Evolutionary conservation across 306 rosid genomes (phyloP).

Genomic region (Vachellia pachyceras): DNA sequence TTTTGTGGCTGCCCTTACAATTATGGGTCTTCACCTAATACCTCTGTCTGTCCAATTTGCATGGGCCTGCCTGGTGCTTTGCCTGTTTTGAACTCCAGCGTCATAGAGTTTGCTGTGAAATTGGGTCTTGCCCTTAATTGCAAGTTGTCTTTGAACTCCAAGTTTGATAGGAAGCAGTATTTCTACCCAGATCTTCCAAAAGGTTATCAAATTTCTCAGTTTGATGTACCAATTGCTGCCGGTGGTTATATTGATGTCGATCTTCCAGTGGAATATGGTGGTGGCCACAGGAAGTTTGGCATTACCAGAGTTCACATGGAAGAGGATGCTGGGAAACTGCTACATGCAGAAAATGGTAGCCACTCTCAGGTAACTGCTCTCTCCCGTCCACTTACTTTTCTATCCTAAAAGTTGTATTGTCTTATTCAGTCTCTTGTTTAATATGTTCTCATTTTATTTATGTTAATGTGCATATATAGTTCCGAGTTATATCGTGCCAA

Average conservation of each 20-base stretch:
- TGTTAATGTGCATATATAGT: not conserved
- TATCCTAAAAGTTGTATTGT: not conserved
- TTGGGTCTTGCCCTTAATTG: conserved; percentile 90
- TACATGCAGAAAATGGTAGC: conserved; percentile 83
- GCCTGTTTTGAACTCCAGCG: conserved; percentile 81
- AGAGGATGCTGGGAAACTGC: conserved; percentile 97
- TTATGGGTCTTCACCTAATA: conserved; percentile 82
- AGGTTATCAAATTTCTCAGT: conserved; percentile 97
- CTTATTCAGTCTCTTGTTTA: not conserved
- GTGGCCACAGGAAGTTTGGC: conserved; percentile 90
- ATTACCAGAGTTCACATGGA: conserved; percentile 99
- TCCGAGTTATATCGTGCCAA: not conserved
- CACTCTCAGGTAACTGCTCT: conserved; percentile 66
- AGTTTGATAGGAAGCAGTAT: conserved; percentile 96
- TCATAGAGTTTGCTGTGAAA: conserved; percentile 76
- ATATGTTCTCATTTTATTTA: not conserved
- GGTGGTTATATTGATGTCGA: conserved; percentile 82
- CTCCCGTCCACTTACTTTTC: conserved; percentile 10
- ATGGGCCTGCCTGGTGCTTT: conserved; percentile 98
- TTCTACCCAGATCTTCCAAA: conserved; percentile 96
- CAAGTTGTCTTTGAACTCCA: conserved; percentile 75
- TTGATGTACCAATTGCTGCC: conserved; percentile 85
- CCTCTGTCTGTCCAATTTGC: conserved; percentile 79
- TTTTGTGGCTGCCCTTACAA: conserved; percentile 83
- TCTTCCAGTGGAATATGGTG: conserved; percentile 87